Conservation (phyloP, 2,329 filamentous ascomycete genomes). For the Aspergillus sp. region DNA sequence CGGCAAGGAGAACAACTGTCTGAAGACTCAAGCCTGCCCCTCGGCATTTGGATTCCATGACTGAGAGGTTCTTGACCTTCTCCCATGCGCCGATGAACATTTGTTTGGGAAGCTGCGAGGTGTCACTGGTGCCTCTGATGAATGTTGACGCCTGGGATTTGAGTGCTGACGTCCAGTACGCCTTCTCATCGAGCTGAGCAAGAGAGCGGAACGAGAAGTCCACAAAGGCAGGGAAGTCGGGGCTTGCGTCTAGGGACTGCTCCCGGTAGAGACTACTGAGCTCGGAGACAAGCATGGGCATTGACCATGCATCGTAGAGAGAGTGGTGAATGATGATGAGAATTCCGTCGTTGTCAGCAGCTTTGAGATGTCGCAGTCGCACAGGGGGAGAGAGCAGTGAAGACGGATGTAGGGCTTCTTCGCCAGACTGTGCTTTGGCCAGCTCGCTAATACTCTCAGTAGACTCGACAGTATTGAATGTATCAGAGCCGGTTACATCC, state of each 20-base stretch:
- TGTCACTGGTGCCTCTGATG: slow-evolving; percentile 8
- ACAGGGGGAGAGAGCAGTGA: slow-evolving; percentile 32
- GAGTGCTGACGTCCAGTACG: slow-evolving; percentile 27
- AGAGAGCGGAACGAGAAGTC: slow-evolving; percentile 23
- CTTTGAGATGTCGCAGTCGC: slow-evolving; percentile 29
- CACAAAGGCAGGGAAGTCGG: slow-evolving; percentile 26
- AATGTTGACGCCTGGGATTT: slow-evolving; percentile 18
- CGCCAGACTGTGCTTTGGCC: slow-evolving; percentile 20
- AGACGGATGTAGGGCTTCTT: slow-evolving; percentile 27
- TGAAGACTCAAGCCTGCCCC: slow-evolving; percentile 24
- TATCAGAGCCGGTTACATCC: slow-evolving; percentile 13
- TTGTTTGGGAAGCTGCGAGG: slow-evolving; percentile 1
- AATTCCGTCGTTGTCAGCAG: slow-evolving; percentile 28
- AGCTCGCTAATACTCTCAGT: slow-evolving; percentile 12
- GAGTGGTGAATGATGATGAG: slow-evolving; percentile 36
- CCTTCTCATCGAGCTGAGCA: slow-evolving; percentile 13
- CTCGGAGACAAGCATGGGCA: slow-evolving; percentile 32
- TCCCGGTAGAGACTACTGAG: slow-evolving; percentile 28
- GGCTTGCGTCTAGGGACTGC: slow-evolving; percentile 11
- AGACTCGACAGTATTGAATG: slow-evolving; percentile 24
- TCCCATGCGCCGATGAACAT: slow-evolving; percentile 25
- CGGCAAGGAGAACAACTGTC: slow-evolving; percentile 29
- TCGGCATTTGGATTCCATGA: slow-evolving; percentile 22
- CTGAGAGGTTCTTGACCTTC: slow-evolving; percentile 23
- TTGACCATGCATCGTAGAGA: slow-evolving; percentile 38